Evolutionary conservation across 2,329 filamentous ascomycete genomes (phyloP).

Genomic region (Fusarium sp.): DNA sequence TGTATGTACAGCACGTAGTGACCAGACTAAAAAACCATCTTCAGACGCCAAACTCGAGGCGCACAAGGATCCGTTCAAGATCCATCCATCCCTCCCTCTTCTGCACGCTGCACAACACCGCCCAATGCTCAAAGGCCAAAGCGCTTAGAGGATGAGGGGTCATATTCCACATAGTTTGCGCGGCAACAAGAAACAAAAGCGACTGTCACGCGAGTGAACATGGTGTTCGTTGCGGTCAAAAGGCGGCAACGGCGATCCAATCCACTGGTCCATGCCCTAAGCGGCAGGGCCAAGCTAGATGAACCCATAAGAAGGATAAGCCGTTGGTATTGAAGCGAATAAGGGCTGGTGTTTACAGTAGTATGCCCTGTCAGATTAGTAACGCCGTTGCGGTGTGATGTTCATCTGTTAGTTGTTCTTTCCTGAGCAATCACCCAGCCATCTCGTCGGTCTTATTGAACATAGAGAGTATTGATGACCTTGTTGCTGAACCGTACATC

Average conservation of each 20-base stretch:
- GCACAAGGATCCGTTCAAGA: conserved; percentile 6
- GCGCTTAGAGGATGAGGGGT: conserved; percentile 22
- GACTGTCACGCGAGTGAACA: conserved; percentile 27
- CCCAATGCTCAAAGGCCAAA: conserved; percentile 19
- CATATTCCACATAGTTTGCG: conserved; percentile 7
- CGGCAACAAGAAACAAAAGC: conserved; percentile 2
- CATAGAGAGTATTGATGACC: too few relatives aligned
- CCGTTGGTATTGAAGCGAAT: conserved; percentile 11
- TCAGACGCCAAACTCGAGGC: background rate
- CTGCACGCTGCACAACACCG: conserved; percentile 24
- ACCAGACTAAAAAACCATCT: background rate
- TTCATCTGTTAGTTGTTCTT: background rate
- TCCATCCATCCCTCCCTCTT: background rate
- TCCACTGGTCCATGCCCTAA: conserved; percentile 18
- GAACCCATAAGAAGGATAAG: background rate
- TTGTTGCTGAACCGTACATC: background rate
- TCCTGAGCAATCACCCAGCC: background rate
- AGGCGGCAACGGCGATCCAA: conserved; percentile 20
- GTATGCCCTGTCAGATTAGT: background rate
- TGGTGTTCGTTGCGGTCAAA: conserved; percentile 36
- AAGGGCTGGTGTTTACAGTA: background rate
- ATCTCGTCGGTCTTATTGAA: background rate
- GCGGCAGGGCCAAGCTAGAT: conserved; percentile 9
- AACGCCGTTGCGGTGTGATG: background rate
- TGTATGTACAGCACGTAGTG: background rate